Evolutionary conservation across 495 filamentous ascomycete species (phyloP), one percentile per base, ranked within the genome.

Genomic region (Penicillium bovifimosum): DNA sequence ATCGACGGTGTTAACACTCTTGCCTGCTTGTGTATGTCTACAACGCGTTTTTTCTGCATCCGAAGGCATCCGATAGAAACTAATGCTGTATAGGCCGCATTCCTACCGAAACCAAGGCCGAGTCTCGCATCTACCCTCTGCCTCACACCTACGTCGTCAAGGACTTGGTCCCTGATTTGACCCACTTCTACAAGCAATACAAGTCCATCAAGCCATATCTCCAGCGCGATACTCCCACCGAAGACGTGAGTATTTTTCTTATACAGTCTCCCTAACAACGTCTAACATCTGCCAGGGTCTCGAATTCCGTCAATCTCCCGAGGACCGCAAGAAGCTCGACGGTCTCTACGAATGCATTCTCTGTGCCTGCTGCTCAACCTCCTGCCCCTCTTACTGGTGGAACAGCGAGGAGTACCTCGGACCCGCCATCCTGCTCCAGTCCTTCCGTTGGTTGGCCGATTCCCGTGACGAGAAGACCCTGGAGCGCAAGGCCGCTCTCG

Each of bases 131-230:
- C 79, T 98, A 98, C 76, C 93, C 93, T 11, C 81, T 98, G 52
- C 93, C 93, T 56, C 93, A 98, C 80, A 98, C 91, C 69, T 98
- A 96, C 78, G 87, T 97, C 59, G 92, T 98, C 75, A 98, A 96
- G 83, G 93, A 98, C 68, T 81, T 98, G 55, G 92, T 98, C 10
- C 92, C 93, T 42, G 93, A 98, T 70, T 75, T 98, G 59, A 98
- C 93, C 59, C 87, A 88, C 54, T 96, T 98, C 84, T 98, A 98
- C 86, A 96, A 96, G 80, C 93, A 98, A 81, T 98, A 98, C 84
- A 96, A 96, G 76, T 96, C 92, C 18, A 96, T 98, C 77, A 95
- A 98, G 82, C 93, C 93, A 6, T 98, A 96, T 68, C 86, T 98
- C 31, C 93, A 96, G 75, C 80, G 89, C 56, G 84, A 90, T 54